Evolutionary conservation across 495 filamentous ascomycete genomes (phyloP).

Genomic region (Lineolata rhizophorae): DNA sequence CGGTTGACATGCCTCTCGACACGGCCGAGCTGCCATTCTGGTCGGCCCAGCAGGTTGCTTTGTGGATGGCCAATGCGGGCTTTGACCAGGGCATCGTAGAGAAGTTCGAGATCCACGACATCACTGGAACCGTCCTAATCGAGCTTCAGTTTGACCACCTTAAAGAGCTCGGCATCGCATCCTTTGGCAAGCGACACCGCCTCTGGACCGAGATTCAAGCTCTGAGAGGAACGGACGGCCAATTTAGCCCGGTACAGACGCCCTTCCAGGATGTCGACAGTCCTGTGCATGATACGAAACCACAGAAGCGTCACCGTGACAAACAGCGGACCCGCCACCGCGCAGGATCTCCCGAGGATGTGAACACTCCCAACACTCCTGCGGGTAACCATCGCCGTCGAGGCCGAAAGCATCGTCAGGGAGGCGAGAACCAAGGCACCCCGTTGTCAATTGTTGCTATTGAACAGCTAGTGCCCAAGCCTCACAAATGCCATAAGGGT

Average conservation of each 20-base stretch:
- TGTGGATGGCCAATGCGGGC: conserved; percentile 53
- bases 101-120: conserved; percentile 75
- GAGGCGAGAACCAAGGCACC: conserved; percentile 36
- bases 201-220: conserved; percentile 67
- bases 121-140: conserved; percentile 62
- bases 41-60: conserved; percentile 52
- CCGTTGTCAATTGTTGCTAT: conserved; percentile 84
- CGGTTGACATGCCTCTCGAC: not conserved
- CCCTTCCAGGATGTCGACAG: conserved; percentile 19
- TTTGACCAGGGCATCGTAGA: conserved; percentile 55
- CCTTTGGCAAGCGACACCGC: conserved; percentile 73
- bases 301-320: conserved; percentile 7
- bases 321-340: conserved; percentile 1
- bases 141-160: conserved; percentile 78
- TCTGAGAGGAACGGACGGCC: conserved; percentile 28
- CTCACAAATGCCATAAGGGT: conserved; percentile 74
- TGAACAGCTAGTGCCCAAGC: conserved; percentile 66
- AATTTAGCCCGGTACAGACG: conserved; percentile 23
- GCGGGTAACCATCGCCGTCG: conserved; percentile 22
- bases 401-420: conserved; percentile 23
- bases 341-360: conserved; percentile 3
- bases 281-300: conserved; percentile 7
- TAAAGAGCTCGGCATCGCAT: conserved; percentile 82
- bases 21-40: conserved; percentile 31
- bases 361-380: conserved; percentile 15